Base-by-base conservation (phyloP, 345 rosid genomes). In the Streptanthus diversifolius region DNA sequence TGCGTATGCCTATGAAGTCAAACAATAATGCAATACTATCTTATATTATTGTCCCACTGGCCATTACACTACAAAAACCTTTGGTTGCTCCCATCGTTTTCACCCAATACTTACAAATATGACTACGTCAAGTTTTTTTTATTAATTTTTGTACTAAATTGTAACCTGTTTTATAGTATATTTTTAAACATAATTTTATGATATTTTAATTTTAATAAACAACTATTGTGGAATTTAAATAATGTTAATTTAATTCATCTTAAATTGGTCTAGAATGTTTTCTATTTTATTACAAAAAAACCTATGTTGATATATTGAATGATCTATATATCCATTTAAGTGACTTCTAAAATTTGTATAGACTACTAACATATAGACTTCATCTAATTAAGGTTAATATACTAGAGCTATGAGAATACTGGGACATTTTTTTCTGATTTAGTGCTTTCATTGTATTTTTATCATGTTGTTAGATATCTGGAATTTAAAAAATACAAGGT, bases 61-160 rank as follows among this genome's bases (percentile, higher is more conserved):
- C n/a, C 59, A 35, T 51, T 14, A 52, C 60, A 39, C 25, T 66
- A 66, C 59, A 64, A 64, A 30, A 51, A 49, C 44, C 4, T 33
- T 19, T 65, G 35, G 10, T 29, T 29, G 39, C 60, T 51, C 60
- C 71, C 47, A 66, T 63, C 36, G 51, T 24, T 60, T 22, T 60
- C 66, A 40, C 8, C 22, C 36, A 5, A 61, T 45, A 64, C 19
- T 30, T 30, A 64, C 69, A 64, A 64, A 17, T 30, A 45, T 12
- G 8, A 32, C 3, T 17, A 17, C 7, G 10, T 29, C 52, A 30
- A 63, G 7, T 17, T 27, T 14, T 19, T 53, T 1, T 29, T 29
- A n/a, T n/a, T 27, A 3, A 3, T 25, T 25, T 25, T 25, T 3
- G n/a, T n/a, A 25, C 27, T 25, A 25, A 2, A 1, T 22, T 22